Evolutionary conservation across 805 yeast genomes (phyloP), one percentile per base, ranked within the genome.

Genomic region (Starmera dryadoides): DNA sequence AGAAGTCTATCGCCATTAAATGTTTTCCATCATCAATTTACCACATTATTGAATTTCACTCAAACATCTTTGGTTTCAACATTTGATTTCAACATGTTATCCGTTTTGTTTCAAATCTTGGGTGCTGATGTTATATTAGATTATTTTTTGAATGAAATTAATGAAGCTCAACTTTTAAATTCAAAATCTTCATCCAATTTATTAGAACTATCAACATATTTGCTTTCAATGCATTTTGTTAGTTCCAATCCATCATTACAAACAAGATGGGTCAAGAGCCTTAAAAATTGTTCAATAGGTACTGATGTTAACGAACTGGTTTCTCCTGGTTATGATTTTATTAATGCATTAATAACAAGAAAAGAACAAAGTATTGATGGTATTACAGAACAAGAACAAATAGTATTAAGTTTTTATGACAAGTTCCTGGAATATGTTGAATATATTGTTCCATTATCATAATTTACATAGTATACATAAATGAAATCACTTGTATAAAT

Each of bases 351-450:
- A 33, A 33, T 46, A 2, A 6, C 12, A 14, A 39, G 30, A 26
- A 53, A 38, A 29, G 35, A 36, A 12, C 16, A 6, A 3, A 3
- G 14, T 6, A 34, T 23, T 3, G 30, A 14, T 9, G 19, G 31
- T 16, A 20, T 20, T 3, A 18, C 17, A 32, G 14, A 11, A 2
- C 20, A 32, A 5, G 36, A 15, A 14, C 52, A 45, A 14, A 39
- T 44, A 1, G 39, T 51, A 15, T 11, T 25, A 2, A 6, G 45
- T 11, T 41, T 55, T 9, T 46, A 39, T 18, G 46, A 44, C 3
- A 53, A 47, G 28, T 12, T 55, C 3, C 18, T 49, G 14, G 56
- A 53, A 25, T 43, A 42, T 11, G 35, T 46, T 2, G 44, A 50
- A 16, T 29, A 38, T 4, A 20, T 37, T 6, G 16, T 31, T 4